These are phyloP conservation scores for Saussurea involucrata DNA, from an alignment of 129 eudicot species.

Conservation along the genomic window DNA sequence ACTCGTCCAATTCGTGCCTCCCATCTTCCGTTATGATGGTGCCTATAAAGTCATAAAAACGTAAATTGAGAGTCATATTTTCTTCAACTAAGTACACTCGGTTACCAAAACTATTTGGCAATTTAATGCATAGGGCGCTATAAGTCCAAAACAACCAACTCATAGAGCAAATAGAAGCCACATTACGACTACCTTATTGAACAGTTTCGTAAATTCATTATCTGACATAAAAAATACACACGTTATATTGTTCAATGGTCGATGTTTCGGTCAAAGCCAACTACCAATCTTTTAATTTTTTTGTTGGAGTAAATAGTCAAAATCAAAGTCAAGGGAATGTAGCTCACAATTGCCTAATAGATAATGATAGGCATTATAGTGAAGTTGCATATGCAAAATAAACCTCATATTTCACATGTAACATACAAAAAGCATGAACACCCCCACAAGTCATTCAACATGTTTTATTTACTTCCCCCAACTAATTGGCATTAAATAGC, in stretches of 20 bases:
- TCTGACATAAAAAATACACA: not conserved
- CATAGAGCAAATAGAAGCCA: not conserved
- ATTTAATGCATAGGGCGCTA: not conserved
- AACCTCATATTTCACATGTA: conserved; percentile 26
- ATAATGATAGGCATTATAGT: not conserved
- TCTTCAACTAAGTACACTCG: not conserved
- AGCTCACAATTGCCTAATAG: not conserved
- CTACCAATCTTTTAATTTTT: conserved; percentile 1
- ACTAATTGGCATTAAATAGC: not conserved
- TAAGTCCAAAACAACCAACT: not conserved
- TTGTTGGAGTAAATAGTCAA: not conserved
- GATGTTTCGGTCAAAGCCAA: conserved; percentile 7
- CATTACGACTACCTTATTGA: not conserved
- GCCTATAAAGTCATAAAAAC: conserved; percentile 47
- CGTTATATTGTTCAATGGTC: not conserved
- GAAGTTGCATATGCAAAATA: conserved; percentile 16
- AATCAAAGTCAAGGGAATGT: conserved; percentile 7
- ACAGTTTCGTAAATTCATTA: not conserved
- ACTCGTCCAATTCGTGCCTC: conserved; percentile 94
- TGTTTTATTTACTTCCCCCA: conserved; percentile 16
- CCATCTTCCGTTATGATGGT: conserved; percentile 93
- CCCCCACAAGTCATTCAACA: conserved; percentile 19
- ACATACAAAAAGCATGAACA: conserved; percentile 30
- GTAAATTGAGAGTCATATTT: not conserved
- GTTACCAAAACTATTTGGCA: not conserved